Percentiles rank a stretch among this genome's conserved stretches.
Evolutionary conservation across 2,329 filamentous ascomycete species (phyloP).

Genomic region (Arthrobotrys sphaeroides): DNA sequence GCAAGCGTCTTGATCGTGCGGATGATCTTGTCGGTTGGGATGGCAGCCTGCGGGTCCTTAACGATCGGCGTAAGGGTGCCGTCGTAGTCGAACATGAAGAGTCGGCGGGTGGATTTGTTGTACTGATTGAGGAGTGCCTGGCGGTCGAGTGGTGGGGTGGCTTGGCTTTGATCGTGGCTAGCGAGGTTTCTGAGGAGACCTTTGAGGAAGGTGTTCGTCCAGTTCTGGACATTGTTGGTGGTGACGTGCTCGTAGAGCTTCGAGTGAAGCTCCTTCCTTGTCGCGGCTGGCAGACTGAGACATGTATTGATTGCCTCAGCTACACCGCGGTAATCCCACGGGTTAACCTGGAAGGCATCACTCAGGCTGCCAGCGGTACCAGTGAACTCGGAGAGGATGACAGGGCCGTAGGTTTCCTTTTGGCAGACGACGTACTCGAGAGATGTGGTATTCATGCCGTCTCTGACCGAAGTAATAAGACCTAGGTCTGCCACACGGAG

Average conservation of each 20-base stretch:
- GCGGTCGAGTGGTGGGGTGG: slow-evolving; percentile 84
- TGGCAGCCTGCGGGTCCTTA: slow-evolving; percentile 84
- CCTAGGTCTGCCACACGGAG: slow-evolving; percentile 89
- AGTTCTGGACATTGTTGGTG: slow-evolving; percentile 83
- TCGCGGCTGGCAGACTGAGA: slow-evolving; percentile 75
- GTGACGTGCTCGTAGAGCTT: slow-evolving; percentile 85
- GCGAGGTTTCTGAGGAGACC: slow-evolving; percentile 82
- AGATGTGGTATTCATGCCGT: slow-evolving; percentile 98
- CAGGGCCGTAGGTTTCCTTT: slow-evolving; percentile 81
- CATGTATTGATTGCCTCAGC: slow-evolving; percentile 84
- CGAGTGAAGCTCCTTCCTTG: slow-evolving; percentile 74
- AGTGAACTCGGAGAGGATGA: slow-evolving; percentile 96
- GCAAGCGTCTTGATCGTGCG: slow-evolving; percentile 81
- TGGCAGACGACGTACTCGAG: slow-evolving; percentile 95
- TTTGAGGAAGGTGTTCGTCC: slow-evolving; percentile 82
- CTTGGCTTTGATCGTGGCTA: slow-evolving; percentile 74
- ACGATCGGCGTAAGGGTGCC: slow-evolving; percentile 96
- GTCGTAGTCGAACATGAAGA: slow-evolving; percentile 99
- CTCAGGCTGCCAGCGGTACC: slow-evolving; percentile 86
- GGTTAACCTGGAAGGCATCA: slow-evolving; percentile 94
- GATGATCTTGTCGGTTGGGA: slow-evolving; percentile 85
- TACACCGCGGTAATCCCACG: slow-evolving; percentile 87
- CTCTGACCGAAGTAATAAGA: slow-evolving; percentile 91
- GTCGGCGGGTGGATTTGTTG: slow-evolving; percentile 71
- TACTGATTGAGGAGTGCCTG: slow-evolving; percentile 77